phyloP scores from a whole-genome alignment of 2,329 filamentous ascomycete genomes.

The Trichoderma lentiforme region DNA sequence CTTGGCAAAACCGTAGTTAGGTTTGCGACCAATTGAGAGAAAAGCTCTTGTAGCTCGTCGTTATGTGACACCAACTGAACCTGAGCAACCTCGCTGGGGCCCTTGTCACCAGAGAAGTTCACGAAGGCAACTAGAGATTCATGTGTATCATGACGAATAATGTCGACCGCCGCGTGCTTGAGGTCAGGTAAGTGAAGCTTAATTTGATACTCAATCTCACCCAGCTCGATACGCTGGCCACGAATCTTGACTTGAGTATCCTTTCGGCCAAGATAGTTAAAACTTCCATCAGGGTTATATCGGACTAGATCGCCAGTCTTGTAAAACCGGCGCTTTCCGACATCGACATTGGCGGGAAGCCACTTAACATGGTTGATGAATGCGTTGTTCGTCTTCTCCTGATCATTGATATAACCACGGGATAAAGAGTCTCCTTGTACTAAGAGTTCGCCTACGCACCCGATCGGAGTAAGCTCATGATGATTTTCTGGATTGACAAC shows the following conservation, averaged over 20 bases:
- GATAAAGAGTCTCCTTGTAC: slow-evolving; percentile 22
- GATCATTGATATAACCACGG: slow-evolving; percentile 24
- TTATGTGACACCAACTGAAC: background rate
- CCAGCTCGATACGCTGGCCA: slow-evolving; percentile 51
- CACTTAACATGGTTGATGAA: slow-evolving; percentile 18
- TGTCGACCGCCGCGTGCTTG: background rate
- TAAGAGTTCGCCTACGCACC: slow-evolving; percentile 26
- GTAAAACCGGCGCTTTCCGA: slow-evolving; percentile 31
- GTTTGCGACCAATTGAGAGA: background rate
- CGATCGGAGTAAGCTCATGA: slow-evolving; percentile 22
- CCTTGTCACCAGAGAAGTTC: background rate
- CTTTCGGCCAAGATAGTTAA: slow-evolving; percentile 47
- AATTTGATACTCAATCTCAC: slow-evolving; percentile 22
- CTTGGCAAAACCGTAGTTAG: background rate
- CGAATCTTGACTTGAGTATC: slow-evolving; percentile 55
- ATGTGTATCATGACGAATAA: background rate
- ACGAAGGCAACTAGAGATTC: background rate
- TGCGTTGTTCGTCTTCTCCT: slow-evolving; percentile 18
- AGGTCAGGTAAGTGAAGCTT: background rate
- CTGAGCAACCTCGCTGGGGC: background rate
- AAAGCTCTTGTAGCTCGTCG: background rate
- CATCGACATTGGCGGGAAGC: background rate
- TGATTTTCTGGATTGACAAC: slow-evolving; percentile 22
- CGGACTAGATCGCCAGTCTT: slow-evolving; percentile 45
- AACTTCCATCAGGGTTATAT: slow-evolving; percentile 37